phyloP scores from a whole-genome alignment of 768 basidiomycete species.

The Rhodocollybia butyracea region DNA sequence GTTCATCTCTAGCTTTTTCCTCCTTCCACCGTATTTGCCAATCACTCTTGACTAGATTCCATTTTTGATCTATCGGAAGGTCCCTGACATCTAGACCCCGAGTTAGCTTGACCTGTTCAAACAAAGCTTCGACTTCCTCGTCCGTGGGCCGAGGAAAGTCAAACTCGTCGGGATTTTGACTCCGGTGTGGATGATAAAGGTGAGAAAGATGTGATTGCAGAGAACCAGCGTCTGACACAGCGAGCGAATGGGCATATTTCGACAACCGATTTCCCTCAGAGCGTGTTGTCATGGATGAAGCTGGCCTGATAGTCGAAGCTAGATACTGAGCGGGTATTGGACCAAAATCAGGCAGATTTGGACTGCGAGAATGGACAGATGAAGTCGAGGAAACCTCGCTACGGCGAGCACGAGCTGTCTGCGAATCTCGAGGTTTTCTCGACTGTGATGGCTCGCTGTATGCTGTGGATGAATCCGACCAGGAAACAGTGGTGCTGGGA shows the following conservation, averaged over 20 bases:
- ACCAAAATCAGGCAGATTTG: constrained; percentile 52
- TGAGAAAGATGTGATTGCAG: constrained; percentile 48
- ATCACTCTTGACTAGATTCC: constrained; percentile 84
- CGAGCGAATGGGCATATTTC: constrained; percentile 59
- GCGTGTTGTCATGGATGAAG: constrained; percentile 48
- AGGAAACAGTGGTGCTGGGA: constrained; percentile 36
- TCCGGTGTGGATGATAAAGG: constrained; percentile 52
- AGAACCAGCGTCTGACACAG: constrained; percentile 40
- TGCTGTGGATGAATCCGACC: constrained; percentile 54
- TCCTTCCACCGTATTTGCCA: constrained; percentile 79
- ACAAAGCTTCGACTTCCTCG: constrained; percentile 76
- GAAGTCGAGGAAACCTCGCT: constrained; percentile 52
- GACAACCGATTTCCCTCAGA: constrained; percentile 59
- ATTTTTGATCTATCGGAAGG: constrained; percentile 81
- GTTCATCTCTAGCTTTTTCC: constrained; percentile 62
- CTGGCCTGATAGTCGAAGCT: constrained; percentile 42
- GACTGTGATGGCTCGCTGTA: constrained; percentile 46
- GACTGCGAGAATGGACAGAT: constrained; percentile 44
- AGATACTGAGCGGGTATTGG: constrained; percentile 31
- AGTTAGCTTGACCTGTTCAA: constrained; percentile 70
- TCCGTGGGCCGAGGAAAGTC: constrained; percentile 75
- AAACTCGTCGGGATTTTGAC: constrained; percentile 43
- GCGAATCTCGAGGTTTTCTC: constrained; percentile 28
- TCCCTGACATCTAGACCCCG: constrained; percentile 61
- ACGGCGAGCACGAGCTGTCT: constrained; percentile 40